Base-by-base conservation (phyloP, 768 basidiomycete species). In the Phlebiopsis flavidoalba region DNA sequence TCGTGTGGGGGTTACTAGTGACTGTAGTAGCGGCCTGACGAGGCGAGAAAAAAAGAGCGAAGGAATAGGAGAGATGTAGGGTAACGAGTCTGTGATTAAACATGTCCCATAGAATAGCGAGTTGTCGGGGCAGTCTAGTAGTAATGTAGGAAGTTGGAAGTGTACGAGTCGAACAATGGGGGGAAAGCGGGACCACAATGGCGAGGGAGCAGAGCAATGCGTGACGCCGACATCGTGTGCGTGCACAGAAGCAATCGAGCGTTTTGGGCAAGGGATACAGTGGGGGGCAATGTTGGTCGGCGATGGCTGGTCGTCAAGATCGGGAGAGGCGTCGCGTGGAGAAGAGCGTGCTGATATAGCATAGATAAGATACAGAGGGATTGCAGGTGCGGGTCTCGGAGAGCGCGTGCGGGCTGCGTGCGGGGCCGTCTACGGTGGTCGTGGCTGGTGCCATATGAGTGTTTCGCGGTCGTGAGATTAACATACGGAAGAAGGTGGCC, bases 61-160 rank as follows among this genome's bases (percentile, higher is more conserved):
- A 55, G 54, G 22, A 55, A 24, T 43, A 19, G 19, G 40, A 15
- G 24, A 21, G 24, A 53, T 31, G 17, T 53, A 35, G 52, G 35
- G 52, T 21, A 55, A 55, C 12, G 54, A 55, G 54, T 45, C n/a
- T n/a, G 54, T 55, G 54, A 55, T 55, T 43, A 55, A 45, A 55
- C 37, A 55, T 45, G 36, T n/a, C 22, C 37, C 24, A 45, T 55
- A 55, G 37, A 24, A 45, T 45, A 55, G 24, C 24, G 48, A 49
- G 19, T n/a, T 12, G 19, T 49, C 26, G 26, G 26, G 26, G 26
- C n/a, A n/a, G n/a, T n/a, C n/a, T n/a, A n/a, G 26, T 31, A 31
- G 26, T 31, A 31, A 31, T 31, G 26, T 31, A 31, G 2, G 26
- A 49, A n/a, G 15, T 8, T 3, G 35, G 10, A 33, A 14, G 37